Evolutionary conservation across 768 basidiomycete genomes (phyloP).

Genomic region (Multifurca ochricompacta): DNA sequence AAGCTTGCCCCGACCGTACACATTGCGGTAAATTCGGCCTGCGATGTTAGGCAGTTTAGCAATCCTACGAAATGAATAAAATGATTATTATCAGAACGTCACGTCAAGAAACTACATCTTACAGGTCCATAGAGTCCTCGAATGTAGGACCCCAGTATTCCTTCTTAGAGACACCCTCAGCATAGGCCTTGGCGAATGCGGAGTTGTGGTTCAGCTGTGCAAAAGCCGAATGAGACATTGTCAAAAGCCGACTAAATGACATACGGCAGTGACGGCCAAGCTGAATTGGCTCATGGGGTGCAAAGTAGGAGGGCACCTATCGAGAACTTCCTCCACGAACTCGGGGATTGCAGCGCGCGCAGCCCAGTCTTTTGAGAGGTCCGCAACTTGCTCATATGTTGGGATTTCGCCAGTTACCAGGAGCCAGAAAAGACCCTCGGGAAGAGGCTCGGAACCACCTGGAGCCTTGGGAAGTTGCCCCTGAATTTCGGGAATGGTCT

Average conservation of each 20-base stretch:
- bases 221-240: conserved; percentile 4
- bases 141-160: conserved; percentile 96
- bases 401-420: conserved; percentile 93
- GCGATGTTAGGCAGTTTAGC: conserved; percentile 97
- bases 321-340: conserved; percentile 94
- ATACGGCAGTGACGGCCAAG: conserved; percentile 86
- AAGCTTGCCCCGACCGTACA: conserved; percentile 82
- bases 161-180: conserved; percentile 84
- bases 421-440: conserved; percentile 93
- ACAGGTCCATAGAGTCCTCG: conserved; percentile 87
- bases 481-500: conserved; percentile 88
- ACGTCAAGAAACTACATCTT: conserved; percentile 14
- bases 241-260: conserved; percentile 23
- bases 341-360: conserved; percentile 84
- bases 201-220: conserved; percentile 85
- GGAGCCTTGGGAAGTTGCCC: conserved; percentile 82
- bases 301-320: conserved; percentile 85
- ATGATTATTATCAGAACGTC: too few relatives aligned
- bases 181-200: conserved; percentile 92
- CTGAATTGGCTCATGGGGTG: conserved; percentile 99
- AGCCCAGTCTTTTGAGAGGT: conserved; percentile 91
- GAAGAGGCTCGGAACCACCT: conserved; percentile 83
- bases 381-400: conserved; percentile 78
- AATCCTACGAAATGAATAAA: too few relatives aligned
- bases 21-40: conserved; percentile 83